Base-by-base conservation (phyloP, 2,329 filamentous ascomycete species). In the Ceratocystis albifundus region DNA sequence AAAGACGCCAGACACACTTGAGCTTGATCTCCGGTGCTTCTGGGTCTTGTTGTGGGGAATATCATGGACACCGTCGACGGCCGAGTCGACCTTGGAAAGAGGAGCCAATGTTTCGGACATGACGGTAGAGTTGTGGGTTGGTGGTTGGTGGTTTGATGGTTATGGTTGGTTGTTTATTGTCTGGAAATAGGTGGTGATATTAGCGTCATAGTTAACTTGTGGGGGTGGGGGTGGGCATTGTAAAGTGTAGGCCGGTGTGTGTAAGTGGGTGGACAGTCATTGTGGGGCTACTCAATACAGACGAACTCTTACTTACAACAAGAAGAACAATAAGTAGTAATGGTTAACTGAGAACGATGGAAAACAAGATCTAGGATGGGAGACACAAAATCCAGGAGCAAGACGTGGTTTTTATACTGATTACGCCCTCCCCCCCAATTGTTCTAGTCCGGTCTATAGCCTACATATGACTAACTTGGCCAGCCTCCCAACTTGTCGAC, bases 71-170 rank as follows among this genome's bases (percentile, higher is more conserved):
- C 90, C 89, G 75, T 90, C 86, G 74, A 95, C 85, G 80, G 90
- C 90, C 68, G 92, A 96, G 78, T 96, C 92, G 80, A 96, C 86
- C 81, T 95, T 96, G 78, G 84, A 83, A 75, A 96, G 84, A 73
- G 87, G 83, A 30, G 67, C 65, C 30, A 68, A 50, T 63, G 66
- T 68, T 76, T 79, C 78, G 69, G 78, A 73, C 75, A 77, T 77
- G 73, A 69, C 76, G 71, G 32, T 61, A 41, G 61, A 69, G 36
- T 67, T 63, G 66, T 25, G 63, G 36, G 10, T 12, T 62, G 20
- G 30, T 46, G 17, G 32, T 48, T 36, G 30, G 12, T 30, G 30
- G 57, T 61, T 48, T 48, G 30, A 61, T 32, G 10, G 20, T 32
- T 7, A 28, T 17, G 28, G 30, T n/a, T 32, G 30, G 5, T 36